Evolutionary conservation across 2,329 filamentous ascomycete genomes (phyloP).

Genomic region (Diaporthe batatas): DNA sequence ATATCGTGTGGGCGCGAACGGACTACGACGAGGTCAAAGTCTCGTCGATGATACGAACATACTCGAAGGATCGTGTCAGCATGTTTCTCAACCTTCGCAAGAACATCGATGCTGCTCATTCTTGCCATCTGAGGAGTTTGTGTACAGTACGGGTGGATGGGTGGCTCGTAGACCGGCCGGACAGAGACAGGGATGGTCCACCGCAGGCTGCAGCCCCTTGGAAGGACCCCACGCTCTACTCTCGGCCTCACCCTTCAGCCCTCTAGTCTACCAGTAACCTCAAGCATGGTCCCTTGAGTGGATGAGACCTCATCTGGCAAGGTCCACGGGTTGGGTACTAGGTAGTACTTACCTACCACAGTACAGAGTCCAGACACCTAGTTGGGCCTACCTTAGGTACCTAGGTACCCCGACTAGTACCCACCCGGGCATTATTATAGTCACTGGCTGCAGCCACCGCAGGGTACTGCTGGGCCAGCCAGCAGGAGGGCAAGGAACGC

Average conservation of each 20-base stretch:
- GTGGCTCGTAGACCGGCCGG: constrained; percentile 3
- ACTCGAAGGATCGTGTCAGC: no score
- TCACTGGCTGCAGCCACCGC: background rate
- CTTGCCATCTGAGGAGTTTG: no score
- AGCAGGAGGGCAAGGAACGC: constrained; percentile 1
- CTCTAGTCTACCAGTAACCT: constrained; percentile 16
- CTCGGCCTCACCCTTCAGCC: constrained; percentile 27
- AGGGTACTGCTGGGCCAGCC: background rate
- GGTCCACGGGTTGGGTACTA: constrained; percentile 16
- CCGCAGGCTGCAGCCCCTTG: constrained; percentile 18
- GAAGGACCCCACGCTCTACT: constrained; percentile 27
- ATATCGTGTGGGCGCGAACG: no score
- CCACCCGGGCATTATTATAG: background rate
- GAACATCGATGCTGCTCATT: no score
- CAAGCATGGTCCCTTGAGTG: constrained; percentile 15
- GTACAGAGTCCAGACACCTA: background rate
- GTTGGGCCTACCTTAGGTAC: no score
- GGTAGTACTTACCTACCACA: background rate
- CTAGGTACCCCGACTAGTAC: background rate
- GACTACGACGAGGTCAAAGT: no score
- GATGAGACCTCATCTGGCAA: constrained; percentile 26
- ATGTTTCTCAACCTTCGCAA: no score
- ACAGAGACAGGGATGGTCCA: constrained; percentile 22
- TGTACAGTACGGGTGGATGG: background rate
- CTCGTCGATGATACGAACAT: no score